Evolutionary conservation across 129 eudicot genomes (phyloP), one percentile per base, ranked within the genome.

Genomic region (Mikania micrantha): DNA sequence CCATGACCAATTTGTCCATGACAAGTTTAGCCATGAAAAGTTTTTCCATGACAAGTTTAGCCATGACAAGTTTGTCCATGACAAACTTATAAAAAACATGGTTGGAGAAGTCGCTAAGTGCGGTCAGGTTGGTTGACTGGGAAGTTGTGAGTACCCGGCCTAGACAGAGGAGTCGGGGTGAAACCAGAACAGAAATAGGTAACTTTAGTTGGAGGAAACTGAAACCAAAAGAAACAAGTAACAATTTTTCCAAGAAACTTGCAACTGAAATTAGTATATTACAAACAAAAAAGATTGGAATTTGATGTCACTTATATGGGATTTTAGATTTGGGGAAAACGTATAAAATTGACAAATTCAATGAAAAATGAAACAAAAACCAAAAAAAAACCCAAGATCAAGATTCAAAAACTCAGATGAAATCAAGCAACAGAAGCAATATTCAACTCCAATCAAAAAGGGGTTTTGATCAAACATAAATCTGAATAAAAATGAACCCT

Each of bases 181-280:
- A 75, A 75, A 72, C 31, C 69, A 62, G 21, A 71, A 59, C 16
- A 29, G 34, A 41, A 25, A 40, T 59, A 35, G 73, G 31, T 53
- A 50, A 60, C 50, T 49, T 60, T 61, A 72, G 20, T 58, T 38
- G 35, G 58, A 34, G 57, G 61, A 70, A 72, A 58, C 40, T 20
- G 13, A 54, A 60, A 31, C 69, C 69, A 44, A 63, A 73, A 45
- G 61, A 60, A 63, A 73, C 75, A 70, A 57, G 67, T 12, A 70
- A 49, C 77, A 52, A 60, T 60, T 47, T 45, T n/a, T 72, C 68
- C 48, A 60, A 40, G 38, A 44, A 73, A 63, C 39, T 20, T 25
- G 28, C 62, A 24, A n/a, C n/a, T n/a, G n/a, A n/a, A n/a, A n/a
- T n/a, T n/a, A n/a, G n/a, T n/a, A n/a, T n/a, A n/a, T n/a, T n/a